These are phyloP conservation scores for Dacryopinax spathularia DNA, from an alignment of 768 basidiomycete species.

Conservation along the genomic window DNA sequence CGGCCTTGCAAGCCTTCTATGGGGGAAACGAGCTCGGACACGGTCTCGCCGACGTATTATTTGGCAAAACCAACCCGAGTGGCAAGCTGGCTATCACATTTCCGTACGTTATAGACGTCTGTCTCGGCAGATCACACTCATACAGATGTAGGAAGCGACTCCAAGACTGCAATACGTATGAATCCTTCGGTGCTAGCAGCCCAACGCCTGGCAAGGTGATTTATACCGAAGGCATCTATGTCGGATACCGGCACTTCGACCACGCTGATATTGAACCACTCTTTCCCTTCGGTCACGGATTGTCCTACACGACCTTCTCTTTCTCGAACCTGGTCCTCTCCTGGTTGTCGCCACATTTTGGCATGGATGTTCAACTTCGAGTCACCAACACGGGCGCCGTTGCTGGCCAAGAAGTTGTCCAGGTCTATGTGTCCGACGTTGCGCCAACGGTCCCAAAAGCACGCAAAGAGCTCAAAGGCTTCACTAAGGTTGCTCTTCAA, in stretches of 20 bases:
- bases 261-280: conserved; percentile 11
- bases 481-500: conserved; percentile 15
- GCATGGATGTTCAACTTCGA: conserved; percentile 9
- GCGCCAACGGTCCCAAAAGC: background rate
- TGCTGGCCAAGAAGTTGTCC: conserved; percentile 14
- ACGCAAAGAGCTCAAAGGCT: conserved; percentile 15
- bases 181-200: background rate
- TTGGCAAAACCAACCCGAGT: conserved; percentile 45
- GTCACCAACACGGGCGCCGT: conserved; percentile 12
- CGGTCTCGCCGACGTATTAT: conserved; percentile 44
- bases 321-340: conserved; percentile 12
- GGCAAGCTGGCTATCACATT: conserved; percentile 44
- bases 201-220: conserved; percentile 3
- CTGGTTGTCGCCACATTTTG: conserved; percentile 11
- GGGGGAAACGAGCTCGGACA: conserved; percentile 40
- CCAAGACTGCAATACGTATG: background rate
- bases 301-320: conserved; percentile 20
- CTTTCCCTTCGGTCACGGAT: conserved; percentile 22
- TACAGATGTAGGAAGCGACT: background rate
- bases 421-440: conserved; percentile 13
- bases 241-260: conserved; percentile 22
- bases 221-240: conserved; percentile 20
- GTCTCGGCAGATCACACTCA: background rate
- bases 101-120: conserved; percentile 20
- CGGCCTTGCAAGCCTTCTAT: conserved; percentile 12